Conservation (phyloP, 83 land plant species). For the Larix sibirica region DNA sequence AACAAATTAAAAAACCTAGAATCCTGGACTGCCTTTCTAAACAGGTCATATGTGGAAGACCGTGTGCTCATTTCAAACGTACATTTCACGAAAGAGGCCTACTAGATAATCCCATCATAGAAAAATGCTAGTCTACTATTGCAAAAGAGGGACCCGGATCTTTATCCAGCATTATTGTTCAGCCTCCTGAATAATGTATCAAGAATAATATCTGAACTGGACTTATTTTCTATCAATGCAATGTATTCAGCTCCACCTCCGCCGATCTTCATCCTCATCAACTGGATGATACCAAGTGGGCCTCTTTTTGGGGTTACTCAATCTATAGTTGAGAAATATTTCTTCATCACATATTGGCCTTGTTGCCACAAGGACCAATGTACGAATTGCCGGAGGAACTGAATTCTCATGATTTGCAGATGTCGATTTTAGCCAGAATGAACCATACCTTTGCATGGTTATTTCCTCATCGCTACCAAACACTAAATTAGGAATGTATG, state of each 20-base stretch:
- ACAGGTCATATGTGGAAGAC: too few species aligned
- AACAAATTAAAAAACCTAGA: too few species aligned
- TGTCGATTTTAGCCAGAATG: constrained; percentile 69
- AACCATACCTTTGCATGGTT: constrained; percentile 79
- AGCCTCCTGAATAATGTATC: background rate
- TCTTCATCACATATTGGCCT: constrained; percentile 78
- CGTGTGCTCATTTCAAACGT: too few species aligned
- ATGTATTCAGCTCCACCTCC: constrained; percentile 76
- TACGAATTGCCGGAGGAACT: constrained; percentile 48
- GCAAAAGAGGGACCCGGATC: background rate
- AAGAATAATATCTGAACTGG: background rate
- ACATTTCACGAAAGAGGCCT: background rate
- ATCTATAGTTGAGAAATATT: constrained; percentile 78
- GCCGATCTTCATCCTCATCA: constrained; percentile 83
- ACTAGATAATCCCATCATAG: background rate
- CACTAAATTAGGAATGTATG: constrained; percentile 85
- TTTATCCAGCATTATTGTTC: background rate
- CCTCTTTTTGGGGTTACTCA: constrained; percentile 76
- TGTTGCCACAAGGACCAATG: constrained; percentile 86
- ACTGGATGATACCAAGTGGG: constrained; percentile 92
- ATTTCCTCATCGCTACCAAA: constrained; percentile 63
- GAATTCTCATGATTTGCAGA: constrained; percentile 19
- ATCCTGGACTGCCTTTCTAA: too few species aligned
- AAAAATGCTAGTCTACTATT: background rate
- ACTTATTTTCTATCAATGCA: background rate